Evolutionary conservation across 768 basidiomycete species (phyloP), one percentile per base, ranked within the genome.

Genomic region (Collybia sordida): DNA sequence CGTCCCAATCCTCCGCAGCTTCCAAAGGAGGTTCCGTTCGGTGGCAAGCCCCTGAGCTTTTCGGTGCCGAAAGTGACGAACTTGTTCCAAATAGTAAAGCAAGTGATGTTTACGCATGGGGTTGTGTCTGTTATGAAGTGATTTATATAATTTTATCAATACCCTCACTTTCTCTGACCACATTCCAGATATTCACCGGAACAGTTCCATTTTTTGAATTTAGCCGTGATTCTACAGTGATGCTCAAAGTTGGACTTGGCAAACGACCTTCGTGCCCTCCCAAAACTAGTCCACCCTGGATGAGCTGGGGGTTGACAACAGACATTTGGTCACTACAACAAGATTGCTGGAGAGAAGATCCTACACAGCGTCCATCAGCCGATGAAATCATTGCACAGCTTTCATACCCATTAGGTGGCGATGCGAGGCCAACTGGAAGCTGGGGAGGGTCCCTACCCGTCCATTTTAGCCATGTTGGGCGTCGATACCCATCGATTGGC

Each of bases 11-110:
- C 3, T 55, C 60, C 12, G 42, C 42, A 9, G 31, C 27, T 18
- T 56, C 55, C 12, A 47, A 31, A 14, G 58, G 55, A 31, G 62
- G 66, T 7, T 60, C 65, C 8, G 28, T 51, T 2, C 36, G 64
- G 48, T 68, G 65, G 65, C 58, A 59, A 31, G 65, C 65, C 2
- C 66, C 65, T 2, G 66, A 68, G 37, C 38, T 67, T n/a, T 45
- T 59, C 9, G 38, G 52, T 17, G 25, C 43, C 3, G 41, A 44
- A 18, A n/a, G 18, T 27, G 22, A 40, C 21, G 31, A 46, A 22
- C 31, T 31, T 3, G 24, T 34, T 7, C 23, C 58, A 22, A 42
- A 54, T 35, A 59, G 53, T 8, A 59, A 60, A 25, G 52, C 51
- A 11, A 65, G 60, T 21, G 67, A 67, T 49, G 47, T 68, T 12